Base-by-base conservation (phyloP, 371 early-diverging fungal genomes). In the Actinomucor elegans region DNA sequence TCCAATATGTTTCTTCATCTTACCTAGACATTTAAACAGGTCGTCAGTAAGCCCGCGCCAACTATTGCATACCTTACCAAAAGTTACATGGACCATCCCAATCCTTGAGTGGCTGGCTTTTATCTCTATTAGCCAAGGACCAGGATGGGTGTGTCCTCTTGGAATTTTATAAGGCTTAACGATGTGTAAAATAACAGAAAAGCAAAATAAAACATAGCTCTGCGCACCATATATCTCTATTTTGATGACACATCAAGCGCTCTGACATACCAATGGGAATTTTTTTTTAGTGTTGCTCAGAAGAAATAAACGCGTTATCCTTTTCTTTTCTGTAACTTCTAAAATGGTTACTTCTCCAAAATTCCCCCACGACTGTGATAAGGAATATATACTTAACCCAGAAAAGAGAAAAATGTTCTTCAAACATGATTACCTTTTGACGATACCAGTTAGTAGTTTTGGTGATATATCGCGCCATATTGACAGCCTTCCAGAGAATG, bases 1-100 rank as follows among this genome's bases (percentile, higher is more conserved):
- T 29, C 51, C 28, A 36, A n/a, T 9, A 45, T 36, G 37, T 37
- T 34, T 53, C 45, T 53, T 53, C 45, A 36, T 53, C 37, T 53
- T 45, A 53, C 54, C 54, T 53, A 53, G 54, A 53, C 54, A 53
- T 53, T 53, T 53, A 45, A 53, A 45, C 54, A 53, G 31, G 36
- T 45, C 45, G 45, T 36, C 53, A 53, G 45, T 45, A 53, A 53
- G 53, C 45, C 53, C 17, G 37, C 53, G 53, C 53, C 45, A 43
- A 53, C 53, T 43, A 53, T 44, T 53, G 54, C 54, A 53, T 53
- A 53, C 54, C 54, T 53, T 21, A n/a, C 54, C 46, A 53, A 53
- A 9, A 53, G 54, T 53, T 45, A 21, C 54, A 53, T 44, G 12
- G 44, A 53, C 54, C 52, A 45, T 53, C 54, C 46, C 0, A 20